phyloP scores from a whole-genome alignment of 2,329 filamentous ascomycete species.

The Cercospora sp. region DNA sequence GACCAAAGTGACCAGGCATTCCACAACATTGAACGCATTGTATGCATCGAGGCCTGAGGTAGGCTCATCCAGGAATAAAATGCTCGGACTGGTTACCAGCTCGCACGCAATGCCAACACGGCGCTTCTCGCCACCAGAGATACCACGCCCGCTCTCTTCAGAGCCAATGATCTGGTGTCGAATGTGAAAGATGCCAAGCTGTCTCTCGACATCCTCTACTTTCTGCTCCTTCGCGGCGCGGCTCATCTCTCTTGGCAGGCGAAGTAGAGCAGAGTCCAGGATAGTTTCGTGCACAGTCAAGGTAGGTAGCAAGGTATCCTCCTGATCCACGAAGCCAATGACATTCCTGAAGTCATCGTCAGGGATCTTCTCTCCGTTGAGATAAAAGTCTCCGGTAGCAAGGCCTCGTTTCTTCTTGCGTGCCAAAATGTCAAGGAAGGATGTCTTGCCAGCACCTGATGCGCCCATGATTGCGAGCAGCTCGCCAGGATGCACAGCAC shows the following conservation, averaged over 20 bases:
- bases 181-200: constrained; percentile 92
- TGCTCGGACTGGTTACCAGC: constrained; percentile 93
- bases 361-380: constrained; percentile 87
- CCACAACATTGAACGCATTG: constrained; percentile 97
- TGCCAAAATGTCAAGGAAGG: constrained; percentile 91
- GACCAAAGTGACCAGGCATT: constrained; percentile 89
- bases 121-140: constrained; percentile 95
- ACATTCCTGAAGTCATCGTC: constrained; percentile 87
- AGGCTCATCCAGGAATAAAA: constrained; percentile 94
- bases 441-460: constrained; percentile 95
- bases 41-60: constrained; percentile 94
- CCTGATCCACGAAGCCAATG: constrained; percentile 95
- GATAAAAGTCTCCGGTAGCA: constrained; percentile 77
- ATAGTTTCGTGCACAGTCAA: constrained; percentile 98
- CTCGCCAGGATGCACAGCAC: constrained; percentile 90
- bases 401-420: constrained; percentile 92
- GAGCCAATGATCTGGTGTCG: constrained; percentile 94
- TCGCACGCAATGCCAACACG: constrained; percentile 97
- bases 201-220: constrained; percentile 89
- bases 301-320: constrained; percentile 94
- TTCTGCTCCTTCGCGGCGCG: constrained; percentile 82
- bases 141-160: constrained; percentile 91
- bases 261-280: constrained; percentile 84
- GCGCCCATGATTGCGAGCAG: constrained; percentile 97
- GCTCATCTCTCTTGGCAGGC: constrained; percentile 91